Base-by-base conservation (phyloP, 805 yeast species). In the Myxozyma sirexii region DNA sequence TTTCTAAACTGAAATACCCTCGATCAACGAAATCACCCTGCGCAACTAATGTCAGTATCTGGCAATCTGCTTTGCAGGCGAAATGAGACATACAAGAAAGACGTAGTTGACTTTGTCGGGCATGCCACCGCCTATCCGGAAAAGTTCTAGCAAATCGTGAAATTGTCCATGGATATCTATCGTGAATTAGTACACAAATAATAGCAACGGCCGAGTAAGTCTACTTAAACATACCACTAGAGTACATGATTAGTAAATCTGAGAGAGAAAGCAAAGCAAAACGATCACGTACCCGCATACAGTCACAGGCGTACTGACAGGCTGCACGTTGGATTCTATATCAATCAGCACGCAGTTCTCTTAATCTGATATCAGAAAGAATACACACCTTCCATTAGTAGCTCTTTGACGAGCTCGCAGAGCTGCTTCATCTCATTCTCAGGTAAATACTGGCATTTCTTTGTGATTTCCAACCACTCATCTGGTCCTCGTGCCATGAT, bases 141-240 rank as follows among this genome's bases (percentile, higher is more conserved):
- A 94, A 26, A 93, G 79, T 73, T 94, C 97, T 63, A 93, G 76
- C 62, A 93, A 79, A 74, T 93, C 99, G 72, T 93, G 98, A 74
- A 93, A 93, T 74, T 93, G 99, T 3, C 99, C 99, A 75, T 93
- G 99, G 69, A 93, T 94, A 75, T 93, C 99, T 71, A n/a, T 4
- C 2, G 8, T 38, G 6, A 8, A 19, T 38, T 38, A 38, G 15
- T 12, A 33, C 5, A 12, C 5, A 12, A 4, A n/a, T 10, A 15
- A 38, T 38, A 13, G 42, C 2, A 3, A 38, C 19, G 5, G 19
- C 8, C 6, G 15, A 19, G 39, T 10, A 15, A 10, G 21, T 17
- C 2, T 15, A 38, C n/a, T 21, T 4, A 41, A 19, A 39, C 64
- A 27, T 54, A 57, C 60, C 63, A 50, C 63, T 59, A 17, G 13